phyloP scores from a whole-genome alignment of 192 early-diverging fungal species.

The Paraglomus brasilianum region DNA sequence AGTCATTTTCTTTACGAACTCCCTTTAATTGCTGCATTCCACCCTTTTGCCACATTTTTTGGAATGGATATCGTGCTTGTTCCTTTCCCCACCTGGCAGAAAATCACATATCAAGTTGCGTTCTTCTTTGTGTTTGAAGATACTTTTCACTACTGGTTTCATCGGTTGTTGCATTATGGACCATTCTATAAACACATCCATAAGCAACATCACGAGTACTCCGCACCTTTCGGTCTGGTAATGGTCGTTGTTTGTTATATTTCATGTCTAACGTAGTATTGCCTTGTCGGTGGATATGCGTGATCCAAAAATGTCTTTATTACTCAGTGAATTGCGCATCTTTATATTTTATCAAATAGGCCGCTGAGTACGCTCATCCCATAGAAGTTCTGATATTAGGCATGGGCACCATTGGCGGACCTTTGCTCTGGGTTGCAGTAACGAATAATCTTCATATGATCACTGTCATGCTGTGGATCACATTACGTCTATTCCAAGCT shows the following conservation, averaged over 20 bases:
- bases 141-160: constrained; percentile 88
- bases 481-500: constrained; percentile 74
- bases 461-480: constrained; percentile 86
- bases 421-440: constrained; percentile 66
- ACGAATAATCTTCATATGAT: constrained; percentile 74
- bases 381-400: constrained; percentile 83
- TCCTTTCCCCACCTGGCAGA: constrained; percentile 76
- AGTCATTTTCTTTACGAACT: constrained; percentile 81
- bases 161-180: constrained; percentile 85
- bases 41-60: constrained; percentile 76
- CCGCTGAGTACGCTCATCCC: constrained; percentile 90
- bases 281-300: too few relatives aligned
- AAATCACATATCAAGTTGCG: constrained; percentile 62
- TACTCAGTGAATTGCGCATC: neutral
- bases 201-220: constrained; percentile 93
- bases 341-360: constrained; percentile 25
- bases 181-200: constrained; percentile 88
- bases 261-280: too few relatives aligned
- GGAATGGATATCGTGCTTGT: constrained; percentile 82
- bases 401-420: constrained; percentile 80
- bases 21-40: constrained; percentile 86
- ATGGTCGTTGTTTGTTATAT: neutral
- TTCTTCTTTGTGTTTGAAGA: constrained; percentile 87
- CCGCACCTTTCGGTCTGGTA: constrained; percentile 81
- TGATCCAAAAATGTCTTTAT: neutral